Conservation (phyloP, 805 yeast species). For the Saccharomycopsis lassenensis region DNA sequence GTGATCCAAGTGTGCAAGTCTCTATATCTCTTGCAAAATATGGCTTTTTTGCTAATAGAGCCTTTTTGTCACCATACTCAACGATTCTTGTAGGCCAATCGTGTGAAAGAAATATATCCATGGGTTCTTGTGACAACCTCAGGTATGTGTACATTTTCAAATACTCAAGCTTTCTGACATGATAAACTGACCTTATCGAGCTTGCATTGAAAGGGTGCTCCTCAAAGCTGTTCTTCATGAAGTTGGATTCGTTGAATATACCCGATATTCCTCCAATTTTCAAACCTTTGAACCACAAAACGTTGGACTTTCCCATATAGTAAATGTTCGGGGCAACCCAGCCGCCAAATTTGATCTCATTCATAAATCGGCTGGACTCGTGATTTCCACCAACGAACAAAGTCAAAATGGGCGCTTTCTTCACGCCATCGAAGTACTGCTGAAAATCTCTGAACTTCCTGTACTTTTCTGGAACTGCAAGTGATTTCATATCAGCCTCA, state of each 20-base stretch:
- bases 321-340: slow-evolving; percentile 87
- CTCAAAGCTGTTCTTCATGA: slow-evolving; percentile 31
- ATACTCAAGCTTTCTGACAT: slow-evolving; percentile 56
- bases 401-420: slow-evolving; percentile 63
- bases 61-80: slow-evolving; percentile 44
- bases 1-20: slow-evolving; percentile 57
- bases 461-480: slow-evolving; percentile 76
- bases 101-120: slow-evolving; percentile 64
- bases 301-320: slow-evolving; percentile 70
- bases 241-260: slow-evolving; percentile 50
- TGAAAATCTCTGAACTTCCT: slow-evolving; percentile 69
- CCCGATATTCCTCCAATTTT: slow-evolving; percentile 81
- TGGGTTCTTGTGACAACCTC: slow-evolving; percentile 20
- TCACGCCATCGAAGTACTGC: slow-evolving; percentile 50
- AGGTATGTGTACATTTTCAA: slow-evolving; percentile 37
- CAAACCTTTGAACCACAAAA: slow-evolving; percentile 64
- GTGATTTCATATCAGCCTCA: slow-evolving; percentile 48
- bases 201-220: slow-evolving; percentile 36
- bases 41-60: slow-evolving; percentile 48
- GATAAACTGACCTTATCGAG: slow-evolving; percentile 54
- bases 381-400: slow-evolving; percentile 93
- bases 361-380: slow-evolving; percentile 72
- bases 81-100: slow-evolving; percentile 91
- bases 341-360: slow-evolving; percentile 74
- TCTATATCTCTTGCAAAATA: slow-evolving; percentile 57